Conservation (phyloP, 2,329 filamentous ascomycete species). For the Elsinoe perseae region DNA sequence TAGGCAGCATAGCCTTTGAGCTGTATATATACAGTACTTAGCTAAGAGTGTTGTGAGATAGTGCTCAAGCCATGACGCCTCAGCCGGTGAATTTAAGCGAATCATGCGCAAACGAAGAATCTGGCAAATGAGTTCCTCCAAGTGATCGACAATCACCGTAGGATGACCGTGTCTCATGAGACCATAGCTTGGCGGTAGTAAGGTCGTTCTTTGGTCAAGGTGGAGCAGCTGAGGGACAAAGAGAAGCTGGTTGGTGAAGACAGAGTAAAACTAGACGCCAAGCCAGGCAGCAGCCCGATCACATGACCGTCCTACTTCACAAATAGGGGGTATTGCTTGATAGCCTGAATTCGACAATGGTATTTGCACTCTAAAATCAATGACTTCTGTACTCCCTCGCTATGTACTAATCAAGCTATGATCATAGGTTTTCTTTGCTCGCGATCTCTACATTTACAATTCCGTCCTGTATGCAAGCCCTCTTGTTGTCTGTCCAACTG, state of each 20-base stretch:
- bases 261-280: not conserved
- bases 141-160: not conserved
- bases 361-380: not conserved
- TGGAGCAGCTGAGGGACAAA: not conserved
- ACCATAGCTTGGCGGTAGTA: not conserved
- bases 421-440: not conserved
- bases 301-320: not conserved
- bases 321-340: not conserved
- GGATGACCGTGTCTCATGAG: not conserved
- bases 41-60: not conserved
- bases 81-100: not conserved
- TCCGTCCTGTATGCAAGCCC: conserved; percentile 31
- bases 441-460: conserved; percentile 6
- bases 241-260: not conserved
- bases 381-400: not conserved
- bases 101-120: not conserved
- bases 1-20: conserved; percentile 7
- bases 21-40: not conserved
- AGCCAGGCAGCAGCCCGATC: not conserved
- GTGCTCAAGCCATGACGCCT: not conserved
- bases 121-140: not conserved
- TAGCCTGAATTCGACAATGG: not conserved
- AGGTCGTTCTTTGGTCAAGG: not conserved
- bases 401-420: not conserved
- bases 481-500: conserved; percentile 33